phyloP scores from a whole-genome alignment of 2,329 filamentous ascomycete species.

The Juglanconis sp. region DNA sequence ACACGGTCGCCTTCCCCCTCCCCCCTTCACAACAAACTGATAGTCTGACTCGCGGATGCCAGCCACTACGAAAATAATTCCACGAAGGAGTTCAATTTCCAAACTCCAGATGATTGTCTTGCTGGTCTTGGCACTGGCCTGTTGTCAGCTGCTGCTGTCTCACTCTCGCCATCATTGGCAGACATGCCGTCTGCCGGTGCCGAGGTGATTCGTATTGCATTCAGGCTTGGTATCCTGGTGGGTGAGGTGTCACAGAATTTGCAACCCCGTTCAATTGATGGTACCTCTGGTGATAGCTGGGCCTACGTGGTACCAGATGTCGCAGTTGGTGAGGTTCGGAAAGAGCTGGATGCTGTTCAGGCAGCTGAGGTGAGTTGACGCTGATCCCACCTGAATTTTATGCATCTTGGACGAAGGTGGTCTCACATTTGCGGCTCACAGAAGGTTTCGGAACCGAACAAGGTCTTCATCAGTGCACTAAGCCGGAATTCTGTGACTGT shows the following conservation, averaged over 20 bases:
- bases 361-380: conserved; percentile 17
- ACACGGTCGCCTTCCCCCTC: no score
- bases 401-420: no score
- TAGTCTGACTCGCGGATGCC: not conserved
- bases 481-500: conserved; percentile 32
- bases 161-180: conserved; percentile 34
- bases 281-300: conserved; percentile 32
- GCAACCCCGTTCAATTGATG: conserved; percentile 28
- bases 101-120: conserved; percentile 27
- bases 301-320: conserved; percentile 39
- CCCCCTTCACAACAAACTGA: not conserved
- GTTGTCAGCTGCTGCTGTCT: conserved; percentile 38
- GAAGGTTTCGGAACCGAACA: conserved; percentile 27
- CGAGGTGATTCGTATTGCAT: conserved; percentile 40
- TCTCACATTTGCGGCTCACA: not conserved
- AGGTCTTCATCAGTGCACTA: conserved; percentile 39
- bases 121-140: conserved; percentile 44
- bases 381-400: no score
- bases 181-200: conserved; percentile 40
- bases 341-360: conserved; percentile 35
- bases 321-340: conserved; percentile 28
- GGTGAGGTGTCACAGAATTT: conserved; percentile 39
- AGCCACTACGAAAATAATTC: conserved; percentile 30
- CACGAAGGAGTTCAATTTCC: conserved; percentile 22
- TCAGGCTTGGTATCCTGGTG: conserved; percentile 44